These are phyloP conservation scores for Sporothrix brunneoviolacea DNA, from an alignment of 2,329 filamentous ascomycete genomes.

Conservation along the genomic window DNA sequence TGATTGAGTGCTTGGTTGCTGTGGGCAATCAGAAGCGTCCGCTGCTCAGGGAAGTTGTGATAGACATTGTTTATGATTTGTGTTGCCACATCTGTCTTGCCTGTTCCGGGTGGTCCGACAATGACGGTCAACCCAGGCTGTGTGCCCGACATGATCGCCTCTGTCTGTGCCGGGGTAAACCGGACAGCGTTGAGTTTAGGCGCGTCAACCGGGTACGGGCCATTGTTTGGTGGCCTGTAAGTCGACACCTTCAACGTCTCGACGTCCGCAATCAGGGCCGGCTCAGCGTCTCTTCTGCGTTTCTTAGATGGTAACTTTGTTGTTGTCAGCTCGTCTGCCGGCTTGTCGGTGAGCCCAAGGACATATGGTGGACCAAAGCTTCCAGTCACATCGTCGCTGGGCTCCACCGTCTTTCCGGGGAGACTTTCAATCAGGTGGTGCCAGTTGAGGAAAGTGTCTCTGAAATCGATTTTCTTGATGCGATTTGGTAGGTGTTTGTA, in stretches of 20 bases:
- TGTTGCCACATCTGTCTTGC: conserved; percentile 97
- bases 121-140: conserved; percentile 92
- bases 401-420: conserved; percentile 79
- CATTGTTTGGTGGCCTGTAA: conserved; percentile 81
- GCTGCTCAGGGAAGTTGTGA: conserved; percentile 90
- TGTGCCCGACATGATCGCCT: conserved; percentile 88
- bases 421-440: conserved; percentile 85
- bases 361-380: conserved; percentile 87
- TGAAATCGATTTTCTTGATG: conserved; percentile 74
- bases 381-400: conserved; percentile 60
- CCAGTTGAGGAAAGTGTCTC: conserved; percentile 95
- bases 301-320: conserved; percentile 68
- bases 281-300: conserved; percentile 71
- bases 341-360: conserved; percentile 58
- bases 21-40: conserved; percentile 87
- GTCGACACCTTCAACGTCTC: conserved; percentile 77
- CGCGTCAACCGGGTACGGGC: conserved; percentile 79
- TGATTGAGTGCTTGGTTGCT: conserved; percentile 98
- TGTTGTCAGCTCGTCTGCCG: conserved; percentile 36
- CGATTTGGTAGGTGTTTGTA: conserved; percentile 77
- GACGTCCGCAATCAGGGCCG: conserved; percentile 52
- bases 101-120: conserved; percentile 90
- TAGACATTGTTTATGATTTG: conserved; percentile 99
- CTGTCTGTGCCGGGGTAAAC: conserved; percentile 85
- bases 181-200: conserved; percentile 76